Conservation (phyloP, 2,329 filamentous ascomycete genomes). For the Colletotrichum coccodes region DNA sequence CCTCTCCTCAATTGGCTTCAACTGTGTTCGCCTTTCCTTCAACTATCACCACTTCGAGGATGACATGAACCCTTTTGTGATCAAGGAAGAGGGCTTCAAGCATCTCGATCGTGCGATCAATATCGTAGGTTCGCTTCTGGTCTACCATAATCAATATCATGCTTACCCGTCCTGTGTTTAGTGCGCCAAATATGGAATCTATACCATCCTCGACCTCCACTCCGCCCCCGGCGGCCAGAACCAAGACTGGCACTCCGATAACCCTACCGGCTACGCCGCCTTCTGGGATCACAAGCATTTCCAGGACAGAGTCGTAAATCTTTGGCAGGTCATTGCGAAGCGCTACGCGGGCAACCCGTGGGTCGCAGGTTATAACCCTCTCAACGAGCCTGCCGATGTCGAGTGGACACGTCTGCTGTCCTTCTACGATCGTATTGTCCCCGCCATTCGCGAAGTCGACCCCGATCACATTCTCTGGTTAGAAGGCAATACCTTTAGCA, state of each 20-base stretch:
- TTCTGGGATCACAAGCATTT: conserved; percentile 60
- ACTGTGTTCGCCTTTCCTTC: conserved; percentile 69
- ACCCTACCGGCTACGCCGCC: conserved; percentile 47
- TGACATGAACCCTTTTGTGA: conserved; percentile 58
- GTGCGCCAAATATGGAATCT: conserved; percentile 53
- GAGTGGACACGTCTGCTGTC: conserved; percentile 44
- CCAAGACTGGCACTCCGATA: conserved; percentile 58
- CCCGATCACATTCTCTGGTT: conserved; percentile 56
- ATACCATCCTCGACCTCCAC: conserved; percentile 57
- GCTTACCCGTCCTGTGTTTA: conserved; percentile 22
- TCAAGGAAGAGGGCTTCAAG: conserved; percentile 59
- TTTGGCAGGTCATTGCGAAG: conserved; percentile 54
- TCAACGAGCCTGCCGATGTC: conserved; percentile 36
- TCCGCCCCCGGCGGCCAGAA: conserved; percentile 57
- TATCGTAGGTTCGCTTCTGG: conserved; percentile 36
- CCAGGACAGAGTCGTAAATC: conserved; percentile 54
- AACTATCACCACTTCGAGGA: conserved; percentile 69
- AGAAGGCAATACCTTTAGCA: conserved; percentile 55
- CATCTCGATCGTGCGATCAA: conserved; percentile 59
- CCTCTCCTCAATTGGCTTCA: conserved; percentile 64
- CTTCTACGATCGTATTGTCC: conserved; percentile 49
- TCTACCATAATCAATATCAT: conserved; percentile 46
- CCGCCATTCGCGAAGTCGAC: conserved; percentile 46
- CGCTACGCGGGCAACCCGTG: conserved; percentile 54
- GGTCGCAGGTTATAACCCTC: conserved; percentile 52